Evolutionary conservation across 2,329 filamentous ascomycete genomes (phyloP).

Genomic region (Colletotrichum cereale): DNA sequence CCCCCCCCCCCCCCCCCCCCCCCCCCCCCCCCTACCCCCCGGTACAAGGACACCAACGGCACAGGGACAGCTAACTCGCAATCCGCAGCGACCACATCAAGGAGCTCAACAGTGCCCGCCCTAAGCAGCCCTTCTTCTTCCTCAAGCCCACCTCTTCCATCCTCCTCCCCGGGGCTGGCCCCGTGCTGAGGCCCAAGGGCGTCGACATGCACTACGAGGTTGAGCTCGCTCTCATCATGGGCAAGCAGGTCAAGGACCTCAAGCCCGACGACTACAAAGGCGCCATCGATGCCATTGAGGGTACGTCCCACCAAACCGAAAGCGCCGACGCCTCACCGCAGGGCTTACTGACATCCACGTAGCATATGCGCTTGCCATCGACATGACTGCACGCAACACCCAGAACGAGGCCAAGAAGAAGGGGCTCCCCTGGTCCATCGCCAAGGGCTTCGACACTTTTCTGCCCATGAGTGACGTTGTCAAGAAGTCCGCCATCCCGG

Average conservation of each 20-base stretch:
- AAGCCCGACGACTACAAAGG: conserved; percentile 78
- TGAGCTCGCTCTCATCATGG: conserved; percentile 90
- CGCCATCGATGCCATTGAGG: conserved; percentile 86
- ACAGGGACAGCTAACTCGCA: conserved; percentile 39
- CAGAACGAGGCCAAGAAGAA: conserved; percentile 98
- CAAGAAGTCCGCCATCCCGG: conserved; percentile 80
- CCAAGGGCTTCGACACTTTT: conserved; percentile 99
- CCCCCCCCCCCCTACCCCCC: no score
- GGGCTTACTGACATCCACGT: conserved; percentile 30
- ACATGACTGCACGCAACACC: conserved; percentile 96
- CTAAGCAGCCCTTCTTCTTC: conserved; percentile 99
- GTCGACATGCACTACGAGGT: conserved; percentile 94
- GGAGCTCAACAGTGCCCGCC: conserved; percentile 87
- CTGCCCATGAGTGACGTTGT: conserved; percentile 88
- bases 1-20: no score
- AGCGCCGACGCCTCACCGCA: background rate
- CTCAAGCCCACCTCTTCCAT: conserved; percentile 93
- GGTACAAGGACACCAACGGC: conserved; percentile 49
- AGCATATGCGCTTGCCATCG: conserved; percentile 92
- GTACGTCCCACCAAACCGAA: conserved; percentile 58
- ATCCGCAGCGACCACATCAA: conserved; percentile 84
- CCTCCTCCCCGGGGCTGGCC: conserved; percentile 81
- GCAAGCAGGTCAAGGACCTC: conserved; percentile 82
- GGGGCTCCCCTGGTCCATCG: conserved; percentile 94
- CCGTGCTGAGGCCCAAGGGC: conserved; percentile 84